Conservation (phyloP, 202 grass and related monocot species). For the Miscanthus sacchariflorus region DNA sequence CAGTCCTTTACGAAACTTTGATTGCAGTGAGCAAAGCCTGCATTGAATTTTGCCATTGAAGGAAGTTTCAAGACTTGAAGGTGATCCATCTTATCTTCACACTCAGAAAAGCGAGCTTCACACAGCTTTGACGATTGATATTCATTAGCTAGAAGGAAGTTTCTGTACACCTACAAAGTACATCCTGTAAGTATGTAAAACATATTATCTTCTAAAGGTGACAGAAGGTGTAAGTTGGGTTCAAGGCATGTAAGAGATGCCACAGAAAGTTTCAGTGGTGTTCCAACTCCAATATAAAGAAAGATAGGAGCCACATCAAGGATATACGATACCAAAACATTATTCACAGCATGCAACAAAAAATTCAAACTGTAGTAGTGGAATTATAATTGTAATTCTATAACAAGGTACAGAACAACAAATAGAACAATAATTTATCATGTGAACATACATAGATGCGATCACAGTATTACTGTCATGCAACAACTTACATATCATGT, state of each 20-base stretch:
- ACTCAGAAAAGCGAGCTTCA: constrained; percentile 85
- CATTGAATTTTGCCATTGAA: constrained; percentile 99
- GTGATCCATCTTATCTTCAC: constrained; percentile 98
- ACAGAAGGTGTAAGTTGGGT: constrained; percentile 29
- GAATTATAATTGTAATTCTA: neutral
- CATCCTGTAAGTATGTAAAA: constrained; percentile 73
- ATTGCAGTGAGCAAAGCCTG: constrained; percentile 89
- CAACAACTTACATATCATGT: neutral
- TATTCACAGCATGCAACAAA: neutral
- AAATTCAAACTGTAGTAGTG: neutral
- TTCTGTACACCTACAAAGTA: constrained; percentile 88
- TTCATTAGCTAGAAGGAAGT: constrained; percentile 84
- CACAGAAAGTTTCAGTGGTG: neutral
- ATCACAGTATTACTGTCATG: constrained; percentile 13
- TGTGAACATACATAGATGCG: constrained; percentile 16
- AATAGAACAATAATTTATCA: neutral
- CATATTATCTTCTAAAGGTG: constrained; percentile 48
- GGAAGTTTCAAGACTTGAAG: constrained; percentile 98
- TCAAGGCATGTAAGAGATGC: constrained; percentile 32
- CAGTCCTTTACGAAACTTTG: constrained; percentile 82
- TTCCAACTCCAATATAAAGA: neutral
- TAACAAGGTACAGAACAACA: neutral
- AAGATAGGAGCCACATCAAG: constrained; percentile 5
- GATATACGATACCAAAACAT: neutral
- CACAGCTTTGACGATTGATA: constrained; percentile 99